These are phyloP conservation scores for Senna siamea DNA, from an alignment of 306 rosid genomes.

Conservation along the genomic window DNA sequence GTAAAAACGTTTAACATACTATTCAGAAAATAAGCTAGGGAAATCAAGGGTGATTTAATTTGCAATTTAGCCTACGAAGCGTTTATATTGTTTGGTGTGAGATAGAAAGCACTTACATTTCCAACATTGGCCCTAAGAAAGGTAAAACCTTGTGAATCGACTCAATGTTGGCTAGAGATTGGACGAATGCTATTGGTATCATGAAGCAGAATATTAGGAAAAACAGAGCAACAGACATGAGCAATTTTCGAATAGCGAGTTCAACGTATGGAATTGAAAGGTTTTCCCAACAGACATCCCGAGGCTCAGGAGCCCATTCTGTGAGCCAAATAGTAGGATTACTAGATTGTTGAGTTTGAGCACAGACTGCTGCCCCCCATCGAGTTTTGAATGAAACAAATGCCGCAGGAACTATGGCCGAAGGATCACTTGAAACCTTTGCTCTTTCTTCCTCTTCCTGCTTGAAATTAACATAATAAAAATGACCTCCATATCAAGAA, in stretches of 20 bases:
- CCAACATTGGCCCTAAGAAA: slow-evolving; percentile 68
- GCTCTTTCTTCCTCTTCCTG: slow-evolving; percentile 88
- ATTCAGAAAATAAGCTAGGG: too few relatives aligned
- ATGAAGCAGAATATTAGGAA: slow-evolving; percentile 77
- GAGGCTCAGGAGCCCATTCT: slow-evolving; percentile 97
- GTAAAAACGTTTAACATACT: too few relatives aligned
- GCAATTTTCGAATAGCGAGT: slow-evolving; percentile 67
- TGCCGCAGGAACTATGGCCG: slow-evolving; percentile 82
- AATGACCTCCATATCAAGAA: slow-evolving; percentile 5
- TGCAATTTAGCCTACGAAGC: neutral
- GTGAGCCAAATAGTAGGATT: slow-evolving; percentile 89
- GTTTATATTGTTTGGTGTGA: too few relatives aligned
- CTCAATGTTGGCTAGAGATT: slow-evolving; percentile 89
- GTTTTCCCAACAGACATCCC: slow-evolving; percentile 85
- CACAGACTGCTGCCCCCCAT: slow-evolving; percentile 94
- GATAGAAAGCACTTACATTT: slow-evolving; percentile 60
- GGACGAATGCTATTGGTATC: slow-evolving; percentile 93
- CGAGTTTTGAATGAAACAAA: slow-evolving; percentile 88
- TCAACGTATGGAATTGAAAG: slow-evolving; percentile 86
- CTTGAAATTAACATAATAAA: slow-evolving; percentile 38
- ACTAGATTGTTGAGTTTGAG: slow-evolving; percentile 90
- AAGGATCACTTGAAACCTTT: slow-evolving; percentile 57
- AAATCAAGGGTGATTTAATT: neutral
- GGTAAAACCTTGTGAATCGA: slow-evolving; percentile 74
- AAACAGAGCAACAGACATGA: slow-evolving; percentile 58